Conservation (phyloP, 2,329 filamentous ascomycete species). For the Colletotrichum caudatum region DNA sequence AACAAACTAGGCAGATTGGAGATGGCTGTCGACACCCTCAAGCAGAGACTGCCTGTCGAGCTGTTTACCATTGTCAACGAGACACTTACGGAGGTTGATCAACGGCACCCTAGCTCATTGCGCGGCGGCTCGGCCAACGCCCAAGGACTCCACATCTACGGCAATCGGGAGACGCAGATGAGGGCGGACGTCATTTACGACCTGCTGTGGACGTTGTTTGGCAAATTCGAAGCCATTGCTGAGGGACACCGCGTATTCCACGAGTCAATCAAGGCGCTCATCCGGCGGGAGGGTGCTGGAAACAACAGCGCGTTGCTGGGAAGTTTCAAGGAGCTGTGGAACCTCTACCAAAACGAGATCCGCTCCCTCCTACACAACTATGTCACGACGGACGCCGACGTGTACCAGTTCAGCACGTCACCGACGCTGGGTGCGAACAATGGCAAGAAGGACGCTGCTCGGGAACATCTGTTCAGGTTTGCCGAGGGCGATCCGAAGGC, state of each 20-base stretch:
- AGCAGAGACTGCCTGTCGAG: conserved; percentile 93
- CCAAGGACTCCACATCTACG: conserved; percentile 72
- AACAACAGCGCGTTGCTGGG: conserved; percentile 77
- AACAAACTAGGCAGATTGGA: conserved; percentile 91
- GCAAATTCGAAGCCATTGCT: conserved; percentile 96
- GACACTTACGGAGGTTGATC: conserved; percentile 93
- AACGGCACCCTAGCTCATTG: conserved; percentile 88
- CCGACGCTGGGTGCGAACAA: conserved; percentile 61
- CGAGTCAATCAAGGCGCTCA: conserved; percentile 88
- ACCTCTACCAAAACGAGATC: conserved; percentile 97
- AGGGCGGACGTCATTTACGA: conserved; percentile 90
- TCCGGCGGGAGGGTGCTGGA: conserved; percentile 80
- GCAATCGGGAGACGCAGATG: conserved; percentile 78
- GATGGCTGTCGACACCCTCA: conserved; percentile 87
- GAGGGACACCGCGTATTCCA: conserved; percentile 95
- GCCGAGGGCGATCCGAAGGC: conserved; percentile 86
- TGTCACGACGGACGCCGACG: conserved; percentile 88
- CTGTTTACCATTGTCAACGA: conserved; percentile 94
- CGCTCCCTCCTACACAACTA: conserved; percentile 95
- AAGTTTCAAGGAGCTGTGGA: conserved; percentile 97
- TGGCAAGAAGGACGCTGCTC: conserved; percentile 60
- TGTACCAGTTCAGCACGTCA: conserved; percentile 72
- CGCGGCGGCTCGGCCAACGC: conserved; percentile 66
- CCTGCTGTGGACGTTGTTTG: conserved; percentile 90
- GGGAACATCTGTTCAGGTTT: conserved; percentile 84